Percentiles rank a stretch among this genome's conserved stretches.
These are phyloP conservation scores for Coemansia sp. DNA, from an alignment of 192 early-diverging fungal species.

Conservation along the genomic window DNA sequence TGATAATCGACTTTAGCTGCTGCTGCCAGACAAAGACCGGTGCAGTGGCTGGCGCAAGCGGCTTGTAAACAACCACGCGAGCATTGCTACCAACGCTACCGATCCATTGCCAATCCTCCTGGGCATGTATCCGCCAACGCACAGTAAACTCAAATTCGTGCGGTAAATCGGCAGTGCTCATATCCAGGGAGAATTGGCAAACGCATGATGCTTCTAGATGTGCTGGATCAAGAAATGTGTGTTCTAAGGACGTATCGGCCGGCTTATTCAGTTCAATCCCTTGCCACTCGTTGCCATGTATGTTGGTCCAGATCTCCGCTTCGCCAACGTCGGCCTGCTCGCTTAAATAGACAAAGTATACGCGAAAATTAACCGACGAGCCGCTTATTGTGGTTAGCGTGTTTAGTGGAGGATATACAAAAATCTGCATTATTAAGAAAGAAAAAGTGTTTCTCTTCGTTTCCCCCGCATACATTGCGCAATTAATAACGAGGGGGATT, in stretches of 20 bases:
- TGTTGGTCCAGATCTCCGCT: slow-evolving; percentile 38
- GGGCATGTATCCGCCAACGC: slow-evolving; percentile 19
- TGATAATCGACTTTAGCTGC: slow-evolving; percentile 18
- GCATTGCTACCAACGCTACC: slow-evolving; percentile 29
- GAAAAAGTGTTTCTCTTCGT: neutral
- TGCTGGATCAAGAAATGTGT: slow-evolving; percentile 16
- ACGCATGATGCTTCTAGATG: slow-evolving; percentile 12
- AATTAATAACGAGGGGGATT: too few species aligned
- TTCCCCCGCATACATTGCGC: too few species aligned
- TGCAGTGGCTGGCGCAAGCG: slow-evolving; percentile 1
- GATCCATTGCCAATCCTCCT: slow-evolving; percentile 27
- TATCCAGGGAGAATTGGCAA: slow-evolving; percentile 24
- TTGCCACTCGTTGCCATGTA: slow-evolving; percentile 20
- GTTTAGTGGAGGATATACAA: slow-evolving; percentile 41
- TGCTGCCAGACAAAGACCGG: slow-evolving; percentile 27
- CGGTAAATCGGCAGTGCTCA: neutral
- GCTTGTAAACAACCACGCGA: slow-evolving; percentile 15
- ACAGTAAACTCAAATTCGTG: slow-evolving; percentile 41
- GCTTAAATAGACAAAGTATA: slow-evolving; percentile 19
- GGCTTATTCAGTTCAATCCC: slow-evolving; percentile 4
- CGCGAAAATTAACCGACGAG: slow-evolving; percentile 25
- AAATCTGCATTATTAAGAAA: slow-evolving; percentile 8
- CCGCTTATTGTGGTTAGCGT: slow-evolving; percentile 24
- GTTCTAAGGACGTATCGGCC: slow-evolving; percentile 4
- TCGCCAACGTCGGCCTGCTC: neutral